Conservation (phyloP, 2,329 filamentous ascomycete genomes). For the Clarireedia homoeocarpa region DNA sequence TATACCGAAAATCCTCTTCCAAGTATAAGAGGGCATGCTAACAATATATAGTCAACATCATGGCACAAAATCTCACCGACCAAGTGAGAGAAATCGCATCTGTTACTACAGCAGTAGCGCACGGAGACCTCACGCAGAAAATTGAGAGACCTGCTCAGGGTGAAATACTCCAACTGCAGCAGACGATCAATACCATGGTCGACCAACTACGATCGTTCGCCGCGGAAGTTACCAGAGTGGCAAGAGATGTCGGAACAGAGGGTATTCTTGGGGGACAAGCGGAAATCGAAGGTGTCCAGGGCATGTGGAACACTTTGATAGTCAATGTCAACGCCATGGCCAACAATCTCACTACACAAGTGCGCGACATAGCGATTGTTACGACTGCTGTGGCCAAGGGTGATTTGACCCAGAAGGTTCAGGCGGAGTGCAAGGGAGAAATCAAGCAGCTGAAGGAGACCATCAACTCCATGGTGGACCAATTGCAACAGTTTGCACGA, state of each 20-base stretch:
- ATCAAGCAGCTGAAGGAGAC: conserved; percentile 94
- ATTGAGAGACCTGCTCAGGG: conserved; percentile 74
- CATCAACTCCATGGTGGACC: conserved; percentile 99
- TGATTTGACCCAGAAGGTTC: conserved; percentile 93
- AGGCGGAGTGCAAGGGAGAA: conserved; percentile 85
- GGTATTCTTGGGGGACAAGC: conserved; percentile 77
- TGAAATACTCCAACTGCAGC: conserved; percentile 75
- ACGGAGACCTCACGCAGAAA: conserved; percentile 77
- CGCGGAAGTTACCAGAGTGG: conserved; percentile 75
- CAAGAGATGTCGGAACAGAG: conserved; percentile 76
- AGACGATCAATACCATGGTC: conserved; percentile 87
- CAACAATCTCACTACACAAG: conserved; percentile 78
- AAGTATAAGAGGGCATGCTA: conserved; percentile 6
- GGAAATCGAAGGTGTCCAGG: conserved; percentile 75
- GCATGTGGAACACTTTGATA: conserved; percentile 83
- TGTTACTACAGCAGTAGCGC: conserved; percentile 75
- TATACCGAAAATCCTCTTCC: conserved; percentile 29
- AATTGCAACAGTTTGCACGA: conserved; percentile 90
- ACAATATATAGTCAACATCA: conserved; percentile 58
- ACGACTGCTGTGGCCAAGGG: conserved; percentile 69
- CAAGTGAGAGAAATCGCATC: conserved; percentile 82
- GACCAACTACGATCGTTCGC: conserved; percentile 78
- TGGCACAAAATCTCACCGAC: conserved; percentile 75
- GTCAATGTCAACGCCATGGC: conserved; percentile 86
- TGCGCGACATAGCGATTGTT: conserved; percentile 87